These are phyloP conservation scores for Xanthoparmelia taractica DNA, from an alignment of 495 filamentous ascomycete species.

Conservation along the genomic window DNA sequence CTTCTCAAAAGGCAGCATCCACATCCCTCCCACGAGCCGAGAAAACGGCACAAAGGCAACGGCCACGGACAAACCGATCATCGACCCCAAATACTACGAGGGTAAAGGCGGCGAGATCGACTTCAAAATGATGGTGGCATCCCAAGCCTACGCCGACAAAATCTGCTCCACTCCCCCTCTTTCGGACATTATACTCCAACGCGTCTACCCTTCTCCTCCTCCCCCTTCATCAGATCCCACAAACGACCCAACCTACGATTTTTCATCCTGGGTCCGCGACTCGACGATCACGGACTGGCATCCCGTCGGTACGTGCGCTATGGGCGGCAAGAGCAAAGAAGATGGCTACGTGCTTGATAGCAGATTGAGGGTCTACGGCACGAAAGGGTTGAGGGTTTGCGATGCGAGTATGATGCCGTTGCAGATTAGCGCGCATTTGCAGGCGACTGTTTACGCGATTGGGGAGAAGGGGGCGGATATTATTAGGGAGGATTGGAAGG, in stretches of 20 bases:
- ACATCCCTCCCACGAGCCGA: conserved; percentile 30
- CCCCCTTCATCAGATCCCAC: conserved; percentile 2
- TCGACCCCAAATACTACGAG: conserved; percentile 41
- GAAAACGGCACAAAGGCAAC: conserved; percentile 9
- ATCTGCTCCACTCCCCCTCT: conserved; percentile 40
- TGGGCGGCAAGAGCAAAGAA: conserved; percentile 35
- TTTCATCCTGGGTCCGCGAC: conserved; percentile 34
- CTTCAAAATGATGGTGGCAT: conserved; percentile 35
- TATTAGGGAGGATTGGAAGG: conserved; percentile 33
- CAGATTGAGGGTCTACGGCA: conserved; percentile 41
- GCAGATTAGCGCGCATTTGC: conserved; percentile 44
- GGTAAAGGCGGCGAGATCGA: conserved; percentile 38
- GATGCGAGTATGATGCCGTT: conserved; percentile 49
- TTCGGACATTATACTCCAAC: conserved; percentile 32
- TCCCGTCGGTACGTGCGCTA: conserved; percentile 47
- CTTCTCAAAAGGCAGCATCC: conserved; percentile 42
- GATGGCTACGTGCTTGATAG: conserved; percentile 43
- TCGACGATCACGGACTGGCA: conserved; percentile 42
- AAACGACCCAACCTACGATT: conserved; percentile 18
- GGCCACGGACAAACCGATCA: conserved; percentile 30
- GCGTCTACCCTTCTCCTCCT: conserved; percentile 37
- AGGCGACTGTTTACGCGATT: conserved; percentile 43
- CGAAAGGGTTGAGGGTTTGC: conserved; percentile 43
- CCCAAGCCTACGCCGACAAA: conserved; percentile 36
- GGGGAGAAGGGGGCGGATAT: conserved; percentile 22